These are phyloP conservation scores for Ophiostoma fasciatum DNA, from an alignment of 2,329 filamentous ascomycete genomes.

Conservation along the genomic window DNA sequence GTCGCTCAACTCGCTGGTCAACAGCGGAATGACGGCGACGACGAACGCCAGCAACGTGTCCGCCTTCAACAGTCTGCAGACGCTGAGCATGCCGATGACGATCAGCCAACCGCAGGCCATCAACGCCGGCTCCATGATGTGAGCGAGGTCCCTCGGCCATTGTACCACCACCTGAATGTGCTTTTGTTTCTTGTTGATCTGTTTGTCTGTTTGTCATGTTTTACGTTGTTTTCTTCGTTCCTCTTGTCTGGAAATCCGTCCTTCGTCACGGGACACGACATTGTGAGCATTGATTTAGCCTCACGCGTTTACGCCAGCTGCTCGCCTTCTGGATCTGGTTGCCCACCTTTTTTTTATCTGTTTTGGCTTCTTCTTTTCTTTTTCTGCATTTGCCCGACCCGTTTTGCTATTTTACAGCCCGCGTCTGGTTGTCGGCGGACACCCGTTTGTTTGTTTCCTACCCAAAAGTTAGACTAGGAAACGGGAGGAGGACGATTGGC, in stretches of 20 bases:
- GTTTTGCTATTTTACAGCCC: constrained; percentile 3
- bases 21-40: constrained; percentile 14
- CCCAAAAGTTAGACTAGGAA: constrained; percentile 4
- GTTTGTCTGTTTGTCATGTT: constrained; percentile 8
- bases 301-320: constrained; percentile 4
- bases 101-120: constrained; percentile 36
- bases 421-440: too few relatives aligned
- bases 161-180: constrained; percentile 5
- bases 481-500: background rate
- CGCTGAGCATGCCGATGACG: constrained; percentile 49
- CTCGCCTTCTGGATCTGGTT: background rate
- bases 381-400: constrained; percentile 5
- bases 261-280: constrained; percentile 9
- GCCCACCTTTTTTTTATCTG: background rate
- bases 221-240: constrained; percentile 4
- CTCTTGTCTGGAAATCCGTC: constrained; percentile 6
- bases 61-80: constrained; percentile 42
- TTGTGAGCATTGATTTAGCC: constrained; percentile 8
- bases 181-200: constrained; percentile 8
- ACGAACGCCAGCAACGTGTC: constrained; percentile 18
- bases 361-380: background rate
- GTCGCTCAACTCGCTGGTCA: constrained; percentile 32
- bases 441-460: constrained; percentile 1
- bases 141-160: background rate
- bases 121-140: constrained; percentile 29